phyloP scores from a whole-genome alignment of 768 basidiomycete genomes.

The Cubamyces sp. region DNA sequence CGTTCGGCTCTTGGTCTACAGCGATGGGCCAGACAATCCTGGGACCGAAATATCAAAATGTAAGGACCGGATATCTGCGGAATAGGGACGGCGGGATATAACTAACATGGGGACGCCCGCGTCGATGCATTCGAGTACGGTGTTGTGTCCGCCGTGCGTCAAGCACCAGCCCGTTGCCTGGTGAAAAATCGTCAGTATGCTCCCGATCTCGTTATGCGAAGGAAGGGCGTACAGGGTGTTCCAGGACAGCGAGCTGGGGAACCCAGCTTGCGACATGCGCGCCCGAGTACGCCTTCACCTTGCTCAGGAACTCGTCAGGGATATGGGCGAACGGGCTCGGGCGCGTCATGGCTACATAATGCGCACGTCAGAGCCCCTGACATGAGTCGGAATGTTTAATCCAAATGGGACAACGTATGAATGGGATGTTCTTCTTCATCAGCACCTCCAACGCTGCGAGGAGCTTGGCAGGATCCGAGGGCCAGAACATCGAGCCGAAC shows the following conservation, averaged over 20 bases:
- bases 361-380: slow-evolving; percentile 5
- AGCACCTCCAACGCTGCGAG: slow-evolving; percentile 27
- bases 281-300: neutral
- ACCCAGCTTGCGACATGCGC: slow-evolving; percentile 4
- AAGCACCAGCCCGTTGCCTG: slow-evolving; percentile 18
- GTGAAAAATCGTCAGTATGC: neutral
- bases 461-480: slow-evolving; percentile 20
- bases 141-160: slow-evolving; percentile 18
- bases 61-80: neutral
- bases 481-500: slow-evolving; percentile 29
- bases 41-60: too few relatives aligned
- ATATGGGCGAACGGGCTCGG: neutral
- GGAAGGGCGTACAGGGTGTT: slow-evolving; percentile 2
- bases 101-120: slow-evolving; percentile 12
- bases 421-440: slow-evolving; percentile 26
- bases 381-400: slow-evolving; percentile 3
- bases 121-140: slow-evolving; percentile 13
- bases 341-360: neutral
- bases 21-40: slow-evolving; percentile 29
- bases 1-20: slow-evolving; percentile 32
- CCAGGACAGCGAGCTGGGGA: slow-evolving; percentile 4
- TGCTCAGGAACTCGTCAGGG: neutral
- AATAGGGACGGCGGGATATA: too few relatives aligned
- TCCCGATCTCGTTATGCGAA: too few relatives aligned
- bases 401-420: slow-evolving; percentile 30